A percentile compares a stretch with the other conserved stretches of the same genome.
Evolutionary conservation across 805 yeast species (phyloP).

Genomic region (Schwanniomyces occidentalis): DNA sequence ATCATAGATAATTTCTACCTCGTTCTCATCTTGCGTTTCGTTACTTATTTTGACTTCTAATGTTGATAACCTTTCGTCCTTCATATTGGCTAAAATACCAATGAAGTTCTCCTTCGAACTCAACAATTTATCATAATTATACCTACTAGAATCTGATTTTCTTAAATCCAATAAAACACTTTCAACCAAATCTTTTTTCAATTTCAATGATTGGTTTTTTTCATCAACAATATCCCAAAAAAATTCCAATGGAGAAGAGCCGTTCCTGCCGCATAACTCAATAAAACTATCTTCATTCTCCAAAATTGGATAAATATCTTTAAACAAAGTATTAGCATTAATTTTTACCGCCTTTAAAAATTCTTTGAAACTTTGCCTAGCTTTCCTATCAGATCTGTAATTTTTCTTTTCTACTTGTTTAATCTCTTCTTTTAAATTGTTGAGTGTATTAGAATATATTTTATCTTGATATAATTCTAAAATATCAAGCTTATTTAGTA

Average conservation of each 20-base stretch:
- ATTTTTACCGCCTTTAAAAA: conserved; percentile 44
- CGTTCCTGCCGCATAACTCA: conserved; percentile 68
- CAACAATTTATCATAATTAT: conserved; percentile 17
- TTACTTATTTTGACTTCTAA: conserved; percentile 17
- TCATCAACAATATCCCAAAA: conserved; percentile 75
- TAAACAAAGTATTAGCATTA: conserved; percentile 59
- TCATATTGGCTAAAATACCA: conserved; percentile 13
- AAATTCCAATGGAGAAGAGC: conserved; percentile 75
- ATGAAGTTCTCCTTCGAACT: conserved; percentile 18
- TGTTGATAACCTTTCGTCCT: conserved; percentile 30
- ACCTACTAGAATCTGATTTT: conserved; percentile 14
- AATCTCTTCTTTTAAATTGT: conserved; percentile 21
- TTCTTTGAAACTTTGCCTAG: conserved; percentile 58
- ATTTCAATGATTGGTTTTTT: conserved; percentile 53
- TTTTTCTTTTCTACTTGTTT: conserved; percentile 34
- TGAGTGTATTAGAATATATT: conserved; percentile 28
- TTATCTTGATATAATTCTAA: conserved; percentile 49
- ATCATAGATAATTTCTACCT: conserved; percentile 27
- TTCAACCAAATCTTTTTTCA: conserved; percentile 60
- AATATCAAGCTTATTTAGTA: conserved; percentile 60
- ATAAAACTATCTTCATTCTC: conserved; percentile 59
- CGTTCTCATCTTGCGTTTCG: conserved; percentile 18
- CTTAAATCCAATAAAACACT: conserved; percentile 44
- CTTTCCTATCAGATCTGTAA: conserved; percentile 60
- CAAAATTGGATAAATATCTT: conserved; percentile 49